These are phyloP conservation scores for Xylaria sp. DNA, from an alignment of 495 filamentous ascomycete genomes.

Conservation along the genomic window DNA sequence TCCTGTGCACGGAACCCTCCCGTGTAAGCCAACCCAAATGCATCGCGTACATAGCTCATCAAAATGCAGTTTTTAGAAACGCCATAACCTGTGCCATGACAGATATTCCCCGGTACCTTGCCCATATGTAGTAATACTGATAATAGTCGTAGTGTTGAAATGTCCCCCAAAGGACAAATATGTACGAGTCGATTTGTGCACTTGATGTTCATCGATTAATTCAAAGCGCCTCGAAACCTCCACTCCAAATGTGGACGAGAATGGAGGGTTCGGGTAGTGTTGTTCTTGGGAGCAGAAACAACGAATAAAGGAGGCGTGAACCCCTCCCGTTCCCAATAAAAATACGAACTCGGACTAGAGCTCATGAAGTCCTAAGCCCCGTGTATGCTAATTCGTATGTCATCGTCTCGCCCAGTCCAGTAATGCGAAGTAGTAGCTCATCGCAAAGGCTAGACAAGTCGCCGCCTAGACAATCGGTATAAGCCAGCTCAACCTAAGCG, in stretches of 20 bases:
- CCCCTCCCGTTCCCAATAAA: background rate
- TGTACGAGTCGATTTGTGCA: background rate
- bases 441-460: background rate
- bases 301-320: background rate
- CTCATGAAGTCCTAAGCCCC: background rate
- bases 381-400: background rate
- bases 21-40: conserved; percentile 1
- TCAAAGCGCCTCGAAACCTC: background rate
- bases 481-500: background rate
- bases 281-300: background rate
- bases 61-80: background rate
- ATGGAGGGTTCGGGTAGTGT: background rate
- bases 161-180: background rate
- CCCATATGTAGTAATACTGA: conserved; percentile 1
- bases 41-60: conserved; percentile 2
- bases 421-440: background rate
- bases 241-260: background rate
- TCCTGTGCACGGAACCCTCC: background rate
- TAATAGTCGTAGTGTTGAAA: background rate
- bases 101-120: background rate
- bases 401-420: background rate
- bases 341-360: background rate
- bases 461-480: background rate
- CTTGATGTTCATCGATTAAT: background rate
- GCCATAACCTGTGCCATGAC: background rate